Base-by-base conservation (phyloP, 768 basidiomycete genomes). In the Rhodotorula paludigena region DNA sequence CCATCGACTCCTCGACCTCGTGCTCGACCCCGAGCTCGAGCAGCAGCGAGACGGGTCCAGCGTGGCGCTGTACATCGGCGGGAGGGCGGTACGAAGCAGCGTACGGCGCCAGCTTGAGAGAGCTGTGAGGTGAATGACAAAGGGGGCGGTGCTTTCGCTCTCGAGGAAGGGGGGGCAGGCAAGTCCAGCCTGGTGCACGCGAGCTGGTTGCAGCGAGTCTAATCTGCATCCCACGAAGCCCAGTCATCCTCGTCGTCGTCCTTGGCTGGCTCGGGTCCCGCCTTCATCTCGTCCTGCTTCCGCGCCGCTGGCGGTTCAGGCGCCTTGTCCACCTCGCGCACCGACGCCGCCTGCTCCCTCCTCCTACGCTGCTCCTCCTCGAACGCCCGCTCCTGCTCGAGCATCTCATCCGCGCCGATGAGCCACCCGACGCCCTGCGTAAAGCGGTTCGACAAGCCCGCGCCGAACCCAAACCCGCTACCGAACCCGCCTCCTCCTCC, bases 391-490 rank as follows among this genome's bases (percentile, higher is more conserved):
- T 55, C 30, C 20, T 44, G 44, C 53, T 62, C 61, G n/a, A 49
- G 33, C 61, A 54, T 28, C 52, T 68, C 67, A 36, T 92, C 92
- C 20, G 86, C 89, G 48, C 94, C 94, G 64, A 98, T 86, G 36
- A 98, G 81, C 94, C 94, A 98, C 36, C 93, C 93, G 59, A 98
- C 90, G 14, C 94, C 94, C 75, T 88, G 87, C 44, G 90, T 89
- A 48, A 98, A 78, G 90, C 39, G 87, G 83, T 56, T 85, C 85
- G 4, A 90, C 90, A 73, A 87, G 86, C n/a, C 83, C 77, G 28
- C 86, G 85, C 48, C 89, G 85, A 60, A 88, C 87, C 25, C 83
- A 85, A 45, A 80, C 14, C 53, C 48, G 47, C 39, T 21, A 2
- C 15, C 41, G 80, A 58, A 83, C 83, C 77, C 72, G 76, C 70